Base-by-base conservation (phyloP, 192 early-diverging fungal genomes). In the Podila minutissima region DNA sequence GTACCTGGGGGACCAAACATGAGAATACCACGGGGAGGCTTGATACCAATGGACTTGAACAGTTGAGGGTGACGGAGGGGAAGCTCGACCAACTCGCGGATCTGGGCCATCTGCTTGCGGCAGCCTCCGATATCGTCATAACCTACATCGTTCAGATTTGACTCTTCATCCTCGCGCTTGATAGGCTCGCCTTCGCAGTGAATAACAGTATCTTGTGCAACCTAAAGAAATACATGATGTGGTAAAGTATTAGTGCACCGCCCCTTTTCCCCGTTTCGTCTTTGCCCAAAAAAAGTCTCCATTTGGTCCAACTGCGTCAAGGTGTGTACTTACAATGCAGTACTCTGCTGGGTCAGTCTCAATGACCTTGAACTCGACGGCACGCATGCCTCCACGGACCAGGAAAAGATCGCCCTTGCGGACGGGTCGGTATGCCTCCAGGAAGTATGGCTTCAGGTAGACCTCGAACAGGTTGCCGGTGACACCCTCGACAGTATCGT, bases 1-100 rank as follows among this genome's bases (percentile, higher is more conserved):
- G 97, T 98, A 86, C 98, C 98, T 19, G 98, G 98, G n/a, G 98
- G 98, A 53, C 98, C 98, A 74, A 90, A 98, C 94, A 99, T 95
- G 58, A 99, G 90, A 63, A 99, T 97, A 68, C 96, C 97, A 48
- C 98, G 92, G 32, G 98, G 98, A 19, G 98, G 98, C 86, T 99
- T 98, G 88, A 99, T 96, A 86, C 98, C 98, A 73, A 98, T 98
- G 37, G 93, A 93, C 87, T 98, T 97, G 91, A 98, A 99, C 28
- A 99, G 90, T 87, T 99, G 97, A 64, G 98, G 98, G 82, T 99
- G 97, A 64, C 97, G 93, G 35, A 99, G 93, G 17, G 98, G 98
- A 65, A 99, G 88, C 82, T 98, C 98, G 24, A 99, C 96, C 75
- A 98, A 83, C 84, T 99, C 98, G 82, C 98, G 96, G 62, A 99